Conservation (phyloP, 1,139 yeast genomes). For the Kazachstania sp. region DNA sequence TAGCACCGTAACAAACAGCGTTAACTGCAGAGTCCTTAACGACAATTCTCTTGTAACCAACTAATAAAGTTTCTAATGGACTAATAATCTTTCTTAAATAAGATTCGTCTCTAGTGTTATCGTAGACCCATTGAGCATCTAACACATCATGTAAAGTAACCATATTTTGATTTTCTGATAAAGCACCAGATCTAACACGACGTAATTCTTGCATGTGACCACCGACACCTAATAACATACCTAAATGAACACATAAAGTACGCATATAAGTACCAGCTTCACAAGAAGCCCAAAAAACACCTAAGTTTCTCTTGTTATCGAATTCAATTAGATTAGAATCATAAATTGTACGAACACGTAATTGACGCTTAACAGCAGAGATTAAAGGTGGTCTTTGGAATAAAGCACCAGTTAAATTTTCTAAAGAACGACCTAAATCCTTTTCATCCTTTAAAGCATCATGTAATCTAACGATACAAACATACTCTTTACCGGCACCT, state of each 20-base stretch:
- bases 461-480: constrained; percentile 91
- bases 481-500: constrained; percentile 99
- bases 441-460: constrained; percentile 87
- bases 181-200: constrained; percentile 97
- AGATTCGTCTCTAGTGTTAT: constrained; percentile 93
- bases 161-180: constrained; percentile 81
- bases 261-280: constrained; percentile 99
- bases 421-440: constrained; percentile 80
- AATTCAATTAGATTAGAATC: constrained; percentile 93
- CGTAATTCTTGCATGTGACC: constrained; percentile 99
- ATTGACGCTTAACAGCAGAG: constrained; percentile 97
- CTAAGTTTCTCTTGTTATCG: constrained; percentile 92
- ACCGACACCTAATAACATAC: constrained; percentile 97
- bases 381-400: constrained; percentile 99
- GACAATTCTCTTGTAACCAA: constrained; percentile 93
- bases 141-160: constrained; percentile 94
- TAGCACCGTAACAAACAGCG: constrained; percentile 98
- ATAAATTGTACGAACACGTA: constrained; percentile 95
- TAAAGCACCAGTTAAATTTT: constrained; percentile 94
- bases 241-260: constrained; percentile 96
- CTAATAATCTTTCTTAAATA: constrained; percentile 89
- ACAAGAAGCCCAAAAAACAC: constrained; percentile 99
- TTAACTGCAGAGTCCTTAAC: constrained; percentile 98
- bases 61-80: constrained; percentile 87
- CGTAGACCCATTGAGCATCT: constrained; percentile 97